Base-by-base conservation (phyloP, 192 early-diverging fungal species). In the Podila epigama region DNA sequence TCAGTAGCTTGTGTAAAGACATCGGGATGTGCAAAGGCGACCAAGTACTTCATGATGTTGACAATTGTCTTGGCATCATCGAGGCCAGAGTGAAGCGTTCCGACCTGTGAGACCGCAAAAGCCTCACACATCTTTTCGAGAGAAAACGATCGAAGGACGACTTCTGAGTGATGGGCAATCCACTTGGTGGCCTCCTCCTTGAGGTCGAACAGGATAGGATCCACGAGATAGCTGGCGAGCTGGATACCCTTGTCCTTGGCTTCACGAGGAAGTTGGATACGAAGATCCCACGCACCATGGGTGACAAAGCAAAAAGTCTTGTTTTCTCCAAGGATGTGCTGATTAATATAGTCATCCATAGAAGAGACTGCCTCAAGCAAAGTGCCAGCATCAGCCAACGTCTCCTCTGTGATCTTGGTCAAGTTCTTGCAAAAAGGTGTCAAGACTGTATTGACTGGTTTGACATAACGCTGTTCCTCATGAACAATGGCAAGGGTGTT, bases 251-350 rank as follows among this genome's bases (percentile, higher is more conserved):
- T 93, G 50, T 89, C 87, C 31, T 82, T 73, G 27, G 89, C 87
- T 51, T 93, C 91, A 18, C 88, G 61, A 2, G 86, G 83, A 1
- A 93, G 65, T 64, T 92, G 90, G 58, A 86, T 89, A 15, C 92
- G 88, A 22, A 93, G 69, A 42, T 90, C 86, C 86, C 86, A 88
- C 8, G 89, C 91, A 33, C 88, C 89, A 70, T 92, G 91, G 2
- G 90, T 89, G 32, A 91, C 90, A 73, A 93, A 89, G 48, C 87
- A 86, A 67, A 93, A 90, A 3, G 80, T 77, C 22, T 80, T 75
- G 9, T 73, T 78, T 55, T 87, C 66, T 32, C 75, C 65, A 15
- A 82, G 60, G 28, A 90, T 85, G 55, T 90, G 80, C 0, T 55
- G 69, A 31, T 81, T 71, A 36, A 92, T 82, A 48, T 84, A 91